Evolutionary conservation across 768 basidiomycete species (phyloP).

Genomic region (Russula ochroleuca): DNA sequence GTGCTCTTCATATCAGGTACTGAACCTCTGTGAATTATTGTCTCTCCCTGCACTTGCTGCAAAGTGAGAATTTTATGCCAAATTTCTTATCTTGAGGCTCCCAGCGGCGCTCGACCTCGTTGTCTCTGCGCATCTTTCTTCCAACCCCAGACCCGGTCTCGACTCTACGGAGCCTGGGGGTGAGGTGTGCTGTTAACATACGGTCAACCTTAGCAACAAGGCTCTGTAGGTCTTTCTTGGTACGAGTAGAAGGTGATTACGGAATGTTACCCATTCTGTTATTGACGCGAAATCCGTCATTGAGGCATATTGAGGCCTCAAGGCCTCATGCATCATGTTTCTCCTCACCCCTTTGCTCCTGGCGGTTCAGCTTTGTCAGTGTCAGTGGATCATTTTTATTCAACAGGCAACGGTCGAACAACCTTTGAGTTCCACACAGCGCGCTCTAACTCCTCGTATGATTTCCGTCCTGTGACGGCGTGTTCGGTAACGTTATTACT

Average conservation of each 20-base stretch:
- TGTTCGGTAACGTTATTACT: background rate
- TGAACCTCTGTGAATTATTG: conserved; percentile 12
- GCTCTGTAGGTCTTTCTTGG: background rate
- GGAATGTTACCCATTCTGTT: background rate
- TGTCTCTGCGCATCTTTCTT: background rate
- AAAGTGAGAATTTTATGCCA: background rate
- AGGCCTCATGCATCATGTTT: background rate
- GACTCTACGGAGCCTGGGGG: background rate
- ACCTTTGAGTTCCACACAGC: background rate
- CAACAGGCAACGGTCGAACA: background rate
- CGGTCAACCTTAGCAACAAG: background rate
- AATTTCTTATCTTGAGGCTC: background rate
- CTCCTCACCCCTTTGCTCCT: background rate
- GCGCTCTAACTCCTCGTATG: background rate
- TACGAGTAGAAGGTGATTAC: background rate
- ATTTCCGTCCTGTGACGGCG: background rate
- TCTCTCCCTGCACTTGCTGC: background rate
- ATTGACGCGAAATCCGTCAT: background rate
- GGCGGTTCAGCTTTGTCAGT: background rate
- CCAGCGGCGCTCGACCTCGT: background rate
- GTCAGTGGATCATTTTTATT: background rate
- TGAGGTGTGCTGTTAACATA: background rate
- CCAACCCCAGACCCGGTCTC: background rate
- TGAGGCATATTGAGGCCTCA: no score
- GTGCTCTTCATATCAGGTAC: conserved; percentile 54